phyloP scores from a whole-genome alignment of 345 rosid genomes.

The Kernera saxatilis region DNA sequence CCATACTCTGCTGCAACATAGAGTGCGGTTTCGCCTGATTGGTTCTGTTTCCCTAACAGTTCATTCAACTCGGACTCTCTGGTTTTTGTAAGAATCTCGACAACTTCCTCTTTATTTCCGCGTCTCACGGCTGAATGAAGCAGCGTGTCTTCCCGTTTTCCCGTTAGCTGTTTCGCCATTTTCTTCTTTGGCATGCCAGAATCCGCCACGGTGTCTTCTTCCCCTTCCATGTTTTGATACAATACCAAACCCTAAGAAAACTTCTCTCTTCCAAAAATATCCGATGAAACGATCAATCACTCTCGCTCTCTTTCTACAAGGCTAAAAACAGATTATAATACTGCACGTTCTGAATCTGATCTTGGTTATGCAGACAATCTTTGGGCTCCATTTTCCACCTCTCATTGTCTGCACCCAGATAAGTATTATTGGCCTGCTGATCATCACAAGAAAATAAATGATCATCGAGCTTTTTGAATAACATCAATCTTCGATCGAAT shows the following conservation, averaged over 20 bases:
- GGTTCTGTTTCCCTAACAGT: constrained; percentile 68
- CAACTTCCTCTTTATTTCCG: constrained; percentile 46
- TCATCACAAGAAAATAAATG: too few species aligned
- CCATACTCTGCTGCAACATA: constrained; percentile 91
- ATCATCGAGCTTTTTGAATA: too few species aligned
- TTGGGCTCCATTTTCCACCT: neutral
- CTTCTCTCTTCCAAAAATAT: neutral
- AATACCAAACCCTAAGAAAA: neutral
- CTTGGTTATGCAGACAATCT: neutral
- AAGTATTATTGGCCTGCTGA: too few species aligned
- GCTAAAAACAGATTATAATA: constrained; percentile 40
- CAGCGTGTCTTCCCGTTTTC: constrained; percentile 70
- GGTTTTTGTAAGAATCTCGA: constrained; percentile 41
- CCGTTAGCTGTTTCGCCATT: constrained; percentile 84
- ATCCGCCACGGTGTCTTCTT: neutral
- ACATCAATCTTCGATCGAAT: constrained; percentile 5
- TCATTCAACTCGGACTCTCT: constrained; percentile 44
- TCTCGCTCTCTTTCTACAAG: neutral
- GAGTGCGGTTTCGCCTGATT: constrained; percentile 88
- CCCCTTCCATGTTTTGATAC: constrained; percentile 14
- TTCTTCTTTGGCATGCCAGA: constrained; percentile 41
- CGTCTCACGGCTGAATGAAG: constrained; percentile 80
- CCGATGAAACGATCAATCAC: neutral
- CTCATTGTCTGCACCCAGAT: constrained; percentile 10
- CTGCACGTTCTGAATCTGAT: neutral